A percentile compares a stretch with the other conserved stretches of the same genome.
phyloP scores from a whole-genome alignment of 306 rosid genomes.

The Gynostemma pentaphyllum region DNA sequence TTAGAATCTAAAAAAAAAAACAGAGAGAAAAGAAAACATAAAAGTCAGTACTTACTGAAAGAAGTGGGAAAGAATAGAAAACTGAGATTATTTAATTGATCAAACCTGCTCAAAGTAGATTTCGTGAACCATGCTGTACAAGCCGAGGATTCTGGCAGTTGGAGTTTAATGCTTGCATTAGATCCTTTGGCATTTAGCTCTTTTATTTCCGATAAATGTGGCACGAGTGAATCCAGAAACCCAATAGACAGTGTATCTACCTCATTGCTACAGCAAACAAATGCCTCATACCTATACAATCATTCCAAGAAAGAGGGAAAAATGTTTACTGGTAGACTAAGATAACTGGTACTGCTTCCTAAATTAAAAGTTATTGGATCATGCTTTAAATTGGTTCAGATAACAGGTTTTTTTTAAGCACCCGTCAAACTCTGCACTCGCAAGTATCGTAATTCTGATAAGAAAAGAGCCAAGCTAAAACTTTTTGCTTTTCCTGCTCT shows the following conservation, averaged over 20 bases:
- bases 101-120: conserved; percentile 66
- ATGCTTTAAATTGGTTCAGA: too few relatives aligned
- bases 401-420: too few relatives aligned
- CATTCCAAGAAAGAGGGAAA: background rate
- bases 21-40: background rate
- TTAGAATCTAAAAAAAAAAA: background rate
- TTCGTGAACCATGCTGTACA: conserved; percentile 75
- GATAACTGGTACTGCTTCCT: too few relatives aligned
- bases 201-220: conserved; percentile 49
- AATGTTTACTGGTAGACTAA: too few relatives aligned
- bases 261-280: conserved; percentile 35
- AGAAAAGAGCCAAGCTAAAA: background rate
- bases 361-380: too few relatives aligned
- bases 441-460: too few relatives aligned
- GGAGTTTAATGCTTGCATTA: conserved; percentile 46
- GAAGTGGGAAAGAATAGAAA: background rate
- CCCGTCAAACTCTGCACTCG: too few relatives aligned
- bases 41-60: conserved; percentile 6
- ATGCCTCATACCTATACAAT: conserved; percentile 54
- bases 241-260: conserved; percentile 49
- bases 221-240: conserved; percentile 48
- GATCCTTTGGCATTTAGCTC: conserved; percentile 43
- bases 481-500: too few relatives aligned
- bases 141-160: conserved; percentile 37
- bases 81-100: conserved; percentile 7